These are phyloP conservation scores for Leccinellum rugosiceps DNA, from an alignment of 768 basidiomycete species.

Conservation along the genomic window DNA sequence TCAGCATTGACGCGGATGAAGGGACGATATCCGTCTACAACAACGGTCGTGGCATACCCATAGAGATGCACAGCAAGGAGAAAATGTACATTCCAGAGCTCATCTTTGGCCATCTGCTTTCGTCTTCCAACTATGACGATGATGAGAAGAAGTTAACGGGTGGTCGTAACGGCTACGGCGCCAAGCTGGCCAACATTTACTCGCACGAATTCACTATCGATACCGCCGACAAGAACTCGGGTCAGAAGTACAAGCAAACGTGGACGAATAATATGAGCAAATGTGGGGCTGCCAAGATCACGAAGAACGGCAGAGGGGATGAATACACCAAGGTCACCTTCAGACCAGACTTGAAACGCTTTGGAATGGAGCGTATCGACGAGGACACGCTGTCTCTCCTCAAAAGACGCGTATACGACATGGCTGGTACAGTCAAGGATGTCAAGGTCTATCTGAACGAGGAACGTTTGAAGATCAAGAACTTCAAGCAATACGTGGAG, in stretches of 20 bases:
- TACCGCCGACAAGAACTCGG: slow-evolving; percentile 83
- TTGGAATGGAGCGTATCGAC: slow-evolving; percentile 90
- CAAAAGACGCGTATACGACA: slow-evolving; percentile 91
- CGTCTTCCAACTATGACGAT: slow-evolving; percentile 97
- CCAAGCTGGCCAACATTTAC: slow-evolving; percentile 98
- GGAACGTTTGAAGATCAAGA: slow-evolving; percentile 87
- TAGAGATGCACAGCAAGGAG: slow-evolving; percentile 91
- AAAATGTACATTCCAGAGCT: slow-evolving; percentile 95
- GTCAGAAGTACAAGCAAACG: slow-evolving; percentile 92
- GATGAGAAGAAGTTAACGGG: slow-evolving; percentile 98
- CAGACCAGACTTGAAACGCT: slow-evolving; percentile 86
- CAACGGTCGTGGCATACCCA: slow-evolving; percentile 94
- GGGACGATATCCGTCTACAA: slow-evolving; percentile 91
- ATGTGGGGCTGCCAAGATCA: slow-evolving; percentile 88
- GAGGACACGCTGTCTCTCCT: slow-evolving; percentile 86
- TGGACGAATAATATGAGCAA: slow-evolving; percentile 93
- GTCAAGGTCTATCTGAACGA: slow-evolving; percentile 94
- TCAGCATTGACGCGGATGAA: slow-evolving; percentile 80
- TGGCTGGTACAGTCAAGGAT: slow-evolving; percentile 93
- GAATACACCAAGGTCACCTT: slow-evolving; percentile 94
- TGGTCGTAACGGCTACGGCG: slow-evolving; percentile 97
- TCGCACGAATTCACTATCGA: slow-evolving; percentile 95
- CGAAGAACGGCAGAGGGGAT: slow-evolving; percentile 81
- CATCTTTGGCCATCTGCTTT: slow-evolving; percentile 93
- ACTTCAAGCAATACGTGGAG: slow-evolving; percentile 96